Base-by-base conservation (phyloP, 2,329 filamentous ascomycete genomes). In the Elsinoe batatas region DNA sequence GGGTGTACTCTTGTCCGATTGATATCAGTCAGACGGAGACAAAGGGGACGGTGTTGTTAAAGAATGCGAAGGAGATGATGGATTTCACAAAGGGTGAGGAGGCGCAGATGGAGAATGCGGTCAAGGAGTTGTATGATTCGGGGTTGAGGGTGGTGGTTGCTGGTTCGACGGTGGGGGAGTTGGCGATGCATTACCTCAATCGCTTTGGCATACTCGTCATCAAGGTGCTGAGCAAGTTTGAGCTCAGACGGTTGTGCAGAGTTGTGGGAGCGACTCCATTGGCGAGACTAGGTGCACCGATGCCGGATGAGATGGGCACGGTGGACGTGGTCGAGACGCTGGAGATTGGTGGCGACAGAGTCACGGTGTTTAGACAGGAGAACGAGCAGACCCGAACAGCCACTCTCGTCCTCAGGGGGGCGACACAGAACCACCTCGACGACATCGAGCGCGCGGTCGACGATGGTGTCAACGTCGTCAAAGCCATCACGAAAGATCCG, bases 231-330 rank as follows among this genome's bases (percentile, higher is more conserved):
- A 95, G 90, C 75, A 98, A 98, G 74, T 98, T 97, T 67, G 93
- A 98, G 75, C 83, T 98, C 59, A 85, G 93, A 64, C 83, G 93
- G 66, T 78, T 97, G 66, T 98, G 94, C 79, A 86, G 93, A 60
- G 93, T 98, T 20, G 91, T 97, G 53, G 91, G 91, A 60, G 93
- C 93, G 56, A 96, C 93, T 12, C 93, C 93, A n/a, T 80, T 98
- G 60, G 94, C 94, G 54, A 86, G 93, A 65, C 79, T 98, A 47
- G 93, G 93, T 61, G 93, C 94, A 13, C 93, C 93, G 43, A 98
- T 98, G 93, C 93, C 94, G n/a, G 93, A 98, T 64, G 93, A 98
- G 79, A 97, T 95, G 91, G 93, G 93, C 61, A 86, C 75, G 64
- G 83, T 98, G 61, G 93, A 98, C 69, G 73, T 98, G 57, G 93